Conservation (phyloP, 2,329 filamentous ascomycete species). For the Colletotrichum brevisporum region DNA sequence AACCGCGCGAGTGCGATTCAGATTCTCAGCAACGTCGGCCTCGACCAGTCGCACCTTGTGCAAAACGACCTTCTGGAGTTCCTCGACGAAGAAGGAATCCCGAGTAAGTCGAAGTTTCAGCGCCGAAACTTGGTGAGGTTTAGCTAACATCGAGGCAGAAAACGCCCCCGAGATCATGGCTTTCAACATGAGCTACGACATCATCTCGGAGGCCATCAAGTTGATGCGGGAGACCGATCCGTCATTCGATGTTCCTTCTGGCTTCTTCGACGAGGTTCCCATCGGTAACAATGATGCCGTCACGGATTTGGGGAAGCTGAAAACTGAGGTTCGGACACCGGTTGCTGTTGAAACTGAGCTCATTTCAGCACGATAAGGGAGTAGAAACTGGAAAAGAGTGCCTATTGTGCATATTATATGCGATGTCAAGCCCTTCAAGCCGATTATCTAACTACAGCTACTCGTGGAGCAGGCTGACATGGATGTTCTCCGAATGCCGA, state of each 20-base stretch:
- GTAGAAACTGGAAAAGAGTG: too few species aligned
- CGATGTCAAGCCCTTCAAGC: too few species aligned
- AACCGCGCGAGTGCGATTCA: constrained; percentile 53
- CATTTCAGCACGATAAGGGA: too few species aligned
- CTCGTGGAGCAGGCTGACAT: too few species aligned
- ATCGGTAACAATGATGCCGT: neutral
- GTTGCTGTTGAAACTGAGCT: neutral
- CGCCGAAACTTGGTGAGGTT: neutral
- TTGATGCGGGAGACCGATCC: constrained; percentile 43
- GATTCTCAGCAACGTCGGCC: constrained; percentile 55
- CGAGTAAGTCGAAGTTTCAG: constrained; percentile 44
- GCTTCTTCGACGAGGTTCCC: constrained; percentile 43
- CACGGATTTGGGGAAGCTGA: neutral
- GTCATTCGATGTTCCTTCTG: constrained; percentile 38
- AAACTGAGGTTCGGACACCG: neutral
- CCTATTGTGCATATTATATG: too few species aligned
- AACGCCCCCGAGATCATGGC: constrained; percentile 29
- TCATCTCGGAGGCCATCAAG: constrained; percentile 37
- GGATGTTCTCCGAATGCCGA: too few species aligned
- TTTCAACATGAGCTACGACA: constrained; percentile 44
- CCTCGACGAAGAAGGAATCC: constrained; percentile 48
- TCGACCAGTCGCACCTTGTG: constrained; percentile 49
- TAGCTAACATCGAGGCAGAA: constrained; percentile 6
- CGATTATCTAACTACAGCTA: too few species aligned
- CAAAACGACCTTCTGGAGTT: constrained; percentile 47